These are phyloP conservation scores for Hygrocybe coccinea DNA, from an alignment of 768 basidiomycete genomes.

Conservation along the genomic window DNA sequence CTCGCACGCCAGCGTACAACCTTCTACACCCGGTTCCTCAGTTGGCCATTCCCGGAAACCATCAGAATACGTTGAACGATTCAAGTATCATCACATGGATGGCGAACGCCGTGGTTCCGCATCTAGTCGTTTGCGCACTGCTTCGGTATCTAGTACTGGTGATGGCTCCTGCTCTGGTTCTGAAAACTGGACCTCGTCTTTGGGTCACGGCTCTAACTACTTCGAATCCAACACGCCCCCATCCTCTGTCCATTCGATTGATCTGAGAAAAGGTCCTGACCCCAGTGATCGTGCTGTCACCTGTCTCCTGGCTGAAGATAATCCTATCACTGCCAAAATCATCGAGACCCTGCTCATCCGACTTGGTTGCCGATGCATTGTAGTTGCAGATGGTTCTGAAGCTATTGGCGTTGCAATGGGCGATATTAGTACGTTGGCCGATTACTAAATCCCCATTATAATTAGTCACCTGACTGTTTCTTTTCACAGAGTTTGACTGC, in stretches of 20 bases:
- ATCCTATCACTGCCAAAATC: slow-evolving; percentile 97
- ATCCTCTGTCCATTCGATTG: slow-evolving; percentile 82
- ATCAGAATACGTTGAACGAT: slow-evolving; percentile 84
- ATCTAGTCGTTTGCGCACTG: slow-evolving; percentile 82
- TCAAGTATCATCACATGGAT: slow-evolving; percentile 79
- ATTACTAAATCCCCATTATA: neutral
- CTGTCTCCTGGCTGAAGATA: slow-evolving; percentile 92
- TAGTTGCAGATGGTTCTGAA: slow-evolving; percentile 94
- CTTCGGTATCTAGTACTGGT: slow-evolving; percentile 77
- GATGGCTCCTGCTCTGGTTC: slow-evolving; percentile 75
- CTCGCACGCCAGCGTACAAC: slow-evolving; percentile 66
- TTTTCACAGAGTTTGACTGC: slow-evolving; percentile 76
- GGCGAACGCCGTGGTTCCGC: slow-evolving; percentile 75
- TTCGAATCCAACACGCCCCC: slow-evolving; percentile 65
- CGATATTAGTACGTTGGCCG: slow-evolving; percentile 77
- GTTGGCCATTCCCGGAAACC: slow-evolving; percentile 74
- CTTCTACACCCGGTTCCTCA: slow-evolving; percentile 64
- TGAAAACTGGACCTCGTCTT: slow-evolving; percentile 63
- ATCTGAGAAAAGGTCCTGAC: slow-evolving; percentile 70
- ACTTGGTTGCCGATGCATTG: slow-evolving; percentile 91
- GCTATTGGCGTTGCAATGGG: slow-evolving; percentile 97
- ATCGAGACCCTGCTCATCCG: slow-evolving; percentile 91
- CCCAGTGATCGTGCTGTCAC: slow-evolving; percentile 86
- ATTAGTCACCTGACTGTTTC: slow-evolving; percentile 9
- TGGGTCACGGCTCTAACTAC: slow-evolving; percentile 49